phyloP scores from a whole-genome alignment of 768 basidiomycete genomes.

The Russula abietina region DNA sequence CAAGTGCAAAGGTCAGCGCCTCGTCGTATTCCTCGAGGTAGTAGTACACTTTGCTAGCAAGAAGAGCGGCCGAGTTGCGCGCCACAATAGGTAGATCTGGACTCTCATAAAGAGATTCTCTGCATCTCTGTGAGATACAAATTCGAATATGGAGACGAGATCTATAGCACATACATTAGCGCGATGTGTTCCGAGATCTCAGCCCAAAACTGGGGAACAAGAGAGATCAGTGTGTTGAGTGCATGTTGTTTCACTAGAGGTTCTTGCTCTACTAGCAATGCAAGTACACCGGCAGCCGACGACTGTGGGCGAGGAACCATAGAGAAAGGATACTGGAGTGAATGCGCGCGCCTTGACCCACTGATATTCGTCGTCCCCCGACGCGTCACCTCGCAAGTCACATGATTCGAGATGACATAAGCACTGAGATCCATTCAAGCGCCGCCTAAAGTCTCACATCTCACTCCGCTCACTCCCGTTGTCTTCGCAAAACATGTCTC shows the following conservation, averaged over 20 bases:
- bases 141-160: neutral
- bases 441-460: slow-evolving; percentile 3
- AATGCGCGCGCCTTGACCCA: slow-evolving; percentile 15
- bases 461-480: slow-evolving; percentile 12
- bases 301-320: slow-evolving; percentile 74
- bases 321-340: slow-evolving; percentile 27
- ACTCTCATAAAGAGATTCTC: slow-evolving; percentile 87
- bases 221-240: slow-evolving; percentile 68
- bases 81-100: slow-evolving; percentile 66
- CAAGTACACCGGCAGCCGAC: slow-evolving; percentile 84
- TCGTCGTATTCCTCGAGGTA: slow-evolving; percentile 95
- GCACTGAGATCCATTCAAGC: neutral
- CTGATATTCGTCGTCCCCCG: slow-evolving; percentile 12
- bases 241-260: slow-evolving; percentile 87
- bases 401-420: slow-evolving; percentile 7
- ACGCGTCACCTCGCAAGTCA: slow-evolving; percentile 36
- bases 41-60: slow-evolving; percentile 98
- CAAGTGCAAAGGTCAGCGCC: slow-evolving; percentile 90
- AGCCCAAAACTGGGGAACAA: slow-evolving; percentile 96
- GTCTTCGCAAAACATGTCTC: slow-evolving; percentile 27
- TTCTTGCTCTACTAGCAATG: slow-evolving; percentile 85
- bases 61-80: slow-evolving; percentile 78
- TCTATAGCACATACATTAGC: slow-evolving; percentile 61
- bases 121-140: slow-evolving; percentile 32
- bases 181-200: slow-evolving; percentile 95